phyloP scores from a whole-genome alignment of 345 rosid genomes.

The Ceriops decandra region DNA sequence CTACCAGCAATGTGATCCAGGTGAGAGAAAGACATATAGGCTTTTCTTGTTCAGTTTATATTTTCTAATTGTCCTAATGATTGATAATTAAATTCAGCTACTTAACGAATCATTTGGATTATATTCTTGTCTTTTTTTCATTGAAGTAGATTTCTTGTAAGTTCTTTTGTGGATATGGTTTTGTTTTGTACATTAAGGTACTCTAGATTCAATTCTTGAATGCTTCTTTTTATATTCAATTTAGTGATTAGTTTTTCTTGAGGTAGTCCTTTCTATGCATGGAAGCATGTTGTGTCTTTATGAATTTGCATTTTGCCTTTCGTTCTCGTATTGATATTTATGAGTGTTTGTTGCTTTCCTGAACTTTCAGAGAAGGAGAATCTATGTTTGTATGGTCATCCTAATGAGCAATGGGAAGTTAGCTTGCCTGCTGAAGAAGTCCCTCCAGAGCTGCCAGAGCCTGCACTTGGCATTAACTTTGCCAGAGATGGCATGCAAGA shows the following conservation, averaged over 20 bases:
- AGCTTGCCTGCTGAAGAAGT: constrained; percentile 86
- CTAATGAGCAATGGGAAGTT: constrained; percentile 78
- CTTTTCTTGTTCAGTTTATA: neutral
- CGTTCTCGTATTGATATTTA: neutral
- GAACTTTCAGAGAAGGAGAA: constrained; percentile 66
- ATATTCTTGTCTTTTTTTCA: too few relatives aligned
- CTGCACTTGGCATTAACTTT: constrained; percentile 83
- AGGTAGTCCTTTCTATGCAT: too few relatives aligned
- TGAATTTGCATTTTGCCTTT: neutral
- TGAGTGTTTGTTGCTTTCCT: neutral
- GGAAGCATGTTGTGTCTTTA: too few relatives aligned
- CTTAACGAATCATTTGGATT: neutral
- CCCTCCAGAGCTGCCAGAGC: constrained; percentile 92
- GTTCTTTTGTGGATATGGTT: too few relatives aligned
- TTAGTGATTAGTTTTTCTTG: too few relatives aligned
- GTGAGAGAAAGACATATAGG: constrained; percentile 12
- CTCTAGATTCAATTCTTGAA: too few relatives aligned
- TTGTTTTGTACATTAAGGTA: too few relatives aligned
- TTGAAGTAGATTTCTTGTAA: too few relatives aligned
- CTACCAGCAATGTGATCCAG: constrained; percentile 26
- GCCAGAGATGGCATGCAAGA: constrained; percentile 81
- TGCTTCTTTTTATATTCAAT: too few relatives aligned
- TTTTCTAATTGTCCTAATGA: neutral
- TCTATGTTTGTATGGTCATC: constrained; percentile 77
- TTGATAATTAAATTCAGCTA: neutral